Percentiles rank a stretch among this genome's conserved stretches.
Conservation (phyloP, 2,329 filamentous ascomycete genomes). For the Endoconidiophora polonica region DNA sequence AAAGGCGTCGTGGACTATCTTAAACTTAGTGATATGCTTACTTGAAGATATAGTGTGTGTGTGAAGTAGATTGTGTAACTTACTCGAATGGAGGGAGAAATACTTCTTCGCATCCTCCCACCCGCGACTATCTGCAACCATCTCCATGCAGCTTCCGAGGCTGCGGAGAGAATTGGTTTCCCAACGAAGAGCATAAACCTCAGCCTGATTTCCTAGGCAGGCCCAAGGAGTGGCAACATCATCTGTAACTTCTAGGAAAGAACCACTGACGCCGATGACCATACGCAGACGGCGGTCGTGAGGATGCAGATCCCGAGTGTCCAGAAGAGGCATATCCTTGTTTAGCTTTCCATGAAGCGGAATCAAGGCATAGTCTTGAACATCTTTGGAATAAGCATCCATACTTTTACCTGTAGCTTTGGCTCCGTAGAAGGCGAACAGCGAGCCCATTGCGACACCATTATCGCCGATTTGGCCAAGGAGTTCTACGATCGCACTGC, state of each 20-base stretch:
- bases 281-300: constrained; percentile 56
- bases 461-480: constrained; percentile 69
- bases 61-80: constrained; percentile 16
- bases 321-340: constrained; percentile 25
- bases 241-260: constrained; percentile 56
- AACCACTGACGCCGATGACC: constrained; percentile 71
- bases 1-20: constrained; percentile 18
- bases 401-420: constrained; percentile 74
- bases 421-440: constrained; percentile 85
- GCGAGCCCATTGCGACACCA: constrained; percentile 58
- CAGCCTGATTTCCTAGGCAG: constrained; percentile 52
- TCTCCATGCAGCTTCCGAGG: constrained; percentile 61
- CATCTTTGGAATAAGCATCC: constrained; percentile 70
- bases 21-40: constrained; percentile 28
- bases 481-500: constrained; percentile 58
- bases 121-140: constrained; percentile 62
- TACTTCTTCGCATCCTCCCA: constrained; percentile 52
- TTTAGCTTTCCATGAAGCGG: constrained; percentile 41
- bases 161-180: constrained; percentile 64
- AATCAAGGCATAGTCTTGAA: constrained; percentile 77
- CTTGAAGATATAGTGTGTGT: not conserved
- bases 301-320: constrained; percentile 34
- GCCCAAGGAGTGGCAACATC: constrained; percentile 58
- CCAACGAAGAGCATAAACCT: constrained; percentile 72
- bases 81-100: constrained; percentile 30